These are phyloP conservation scores for Pseudozyma hubeiensis DNA, from an alignment of 1,284 basidiomycete species.

Conservation along the genomic window DNA sequence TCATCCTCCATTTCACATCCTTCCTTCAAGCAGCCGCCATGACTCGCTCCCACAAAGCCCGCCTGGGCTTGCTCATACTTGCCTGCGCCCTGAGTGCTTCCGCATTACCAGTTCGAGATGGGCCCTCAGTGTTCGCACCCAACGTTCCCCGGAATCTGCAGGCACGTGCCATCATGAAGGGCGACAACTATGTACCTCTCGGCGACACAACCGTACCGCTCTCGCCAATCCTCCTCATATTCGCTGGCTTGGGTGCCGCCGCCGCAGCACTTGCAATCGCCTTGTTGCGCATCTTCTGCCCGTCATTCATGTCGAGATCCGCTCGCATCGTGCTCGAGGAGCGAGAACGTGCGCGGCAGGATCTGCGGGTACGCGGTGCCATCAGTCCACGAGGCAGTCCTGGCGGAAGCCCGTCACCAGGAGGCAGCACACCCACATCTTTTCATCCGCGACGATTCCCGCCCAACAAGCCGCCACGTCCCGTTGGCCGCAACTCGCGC, in stretches of 20 bases:
- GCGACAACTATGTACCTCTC: constrained; percentile 47
- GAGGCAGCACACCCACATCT: constrained; percentile 19
- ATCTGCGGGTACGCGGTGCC: constrained; percentile 40
- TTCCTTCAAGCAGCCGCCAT: background rate
- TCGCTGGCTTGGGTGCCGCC: constrained; percentile 33
- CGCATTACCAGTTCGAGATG: constrained; percentile 25
- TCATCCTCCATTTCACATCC: background rate
- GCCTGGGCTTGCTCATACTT: constrained; percentile 18
- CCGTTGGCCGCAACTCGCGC: constrained; percentile 34
- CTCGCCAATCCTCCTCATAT: constrained; percentile 39
- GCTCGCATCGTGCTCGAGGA: constrained; percentile 42
- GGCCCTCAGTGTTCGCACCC: constrained; percentile 27
- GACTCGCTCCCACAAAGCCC: constrained; percentile 5
- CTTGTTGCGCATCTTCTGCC: constrained; percentile 30
- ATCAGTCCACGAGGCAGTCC: constrained; percentile 35
- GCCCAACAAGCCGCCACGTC: constrained; percentile 31
- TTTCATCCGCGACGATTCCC: constrained; percentile 23
- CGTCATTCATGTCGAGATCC: constrained; percentile 38
- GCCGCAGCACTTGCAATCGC: constrained; percentile 18
- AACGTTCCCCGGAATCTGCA: constrained; percentile 26
- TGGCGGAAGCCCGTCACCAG: constrained; percentile 27
- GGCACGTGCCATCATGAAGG: constrained; percentile 50
- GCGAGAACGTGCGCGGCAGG: constrained; percentile 39
- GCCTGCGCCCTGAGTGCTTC: constrained; percentile 18
- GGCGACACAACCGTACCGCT: constrained; percentile 40